Conservation (phyloP, 306 rosid genomes). For the Betula pendula region DNA sequence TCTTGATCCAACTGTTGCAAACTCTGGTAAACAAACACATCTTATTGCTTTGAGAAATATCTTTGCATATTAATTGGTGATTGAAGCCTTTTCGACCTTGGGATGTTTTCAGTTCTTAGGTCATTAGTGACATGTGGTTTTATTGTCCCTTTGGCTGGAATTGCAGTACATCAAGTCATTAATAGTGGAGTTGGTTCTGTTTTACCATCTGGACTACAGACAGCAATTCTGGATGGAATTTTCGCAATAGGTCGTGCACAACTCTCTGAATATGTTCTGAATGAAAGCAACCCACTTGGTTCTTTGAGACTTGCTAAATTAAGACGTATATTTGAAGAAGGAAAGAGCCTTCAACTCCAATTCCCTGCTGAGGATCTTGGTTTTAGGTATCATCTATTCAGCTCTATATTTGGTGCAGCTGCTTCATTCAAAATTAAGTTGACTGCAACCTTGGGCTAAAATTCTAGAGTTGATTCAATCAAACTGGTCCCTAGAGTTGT, state of each 20-base stretch:
- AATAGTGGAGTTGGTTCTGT: constrained; percentile 62
- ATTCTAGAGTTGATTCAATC: constrained; percentile 10
- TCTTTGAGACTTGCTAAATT: constrained; percentile 75
- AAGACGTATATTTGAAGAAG: constrained; percentile 81
- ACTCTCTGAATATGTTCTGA: constrained; percentile 65
- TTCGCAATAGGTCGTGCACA: constrained; percentile 83
- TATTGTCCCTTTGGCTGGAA: constrained; percentile 23
- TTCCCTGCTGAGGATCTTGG: constrained; percentile 99
- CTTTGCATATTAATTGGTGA: constrained; percentile 19
- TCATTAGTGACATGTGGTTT: constrained; percentile 11
- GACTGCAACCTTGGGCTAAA: constrained; percentile 6
- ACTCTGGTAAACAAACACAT: constrained; percentile 58
- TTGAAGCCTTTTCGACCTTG: constrained; percentile 10
- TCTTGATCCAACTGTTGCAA: constrained; percentile 86
- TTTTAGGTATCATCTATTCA: constrained; percentile 60
- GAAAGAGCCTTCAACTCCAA: constrained; percentile 95
- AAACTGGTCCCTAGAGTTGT: constrained; percentile 24
- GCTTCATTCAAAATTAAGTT: constrained; percentile 16
- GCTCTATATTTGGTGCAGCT: constrained; percentile 10
- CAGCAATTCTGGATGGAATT: constrained; percentile 75
- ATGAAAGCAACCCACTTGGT: constrained; percentile 80
- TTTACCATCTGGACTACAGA: constrained; percentile 74
- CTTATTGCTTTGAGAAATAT: neutral
- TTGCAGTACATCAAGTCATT: constrained; percentile 71
- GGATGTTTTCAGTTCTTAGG: constrained; percentile 15